A percentile compares a stretch with the other conserved stretches of the same genome.
These are phyloP conservation scores for Hymenochaete sp. DNA, from an alignment of 1,284 basidiomycete species.

Conservation along the genomic window DNA sequence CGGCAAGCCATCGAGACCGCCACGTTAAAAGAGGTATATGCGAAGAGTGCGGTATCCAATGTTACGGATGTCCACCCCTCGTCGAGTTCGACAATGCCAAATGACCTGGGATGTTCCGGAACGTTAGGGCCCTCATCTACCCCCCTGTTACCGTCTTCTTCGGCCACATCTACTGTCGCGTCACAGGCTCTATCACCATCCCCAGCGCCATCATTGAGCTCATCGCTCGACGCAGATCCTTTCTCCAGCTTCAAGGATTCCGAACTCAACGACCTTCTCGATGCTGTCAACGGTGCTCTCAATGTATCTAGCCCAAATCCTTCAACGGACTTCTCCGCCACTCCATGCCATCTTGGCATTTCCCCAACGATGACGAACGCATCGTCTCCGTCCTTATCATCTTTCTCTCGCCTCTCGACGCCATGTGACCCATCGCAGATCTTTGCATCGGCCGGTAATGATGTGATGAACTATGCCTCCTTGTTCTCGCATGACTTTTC, in stretches of 20 bases:
- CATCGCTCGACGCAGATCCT: not conserved
- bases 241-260: not conserved
- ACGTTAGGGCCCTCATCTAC: no score
- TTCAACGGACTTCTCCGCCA: conserved; percentile 5
- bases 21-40: no score
- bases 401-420: conserved; percentile 14
- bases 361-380: conserved; percentile 5
- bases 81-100: not conserved
- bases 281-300: conserved; percentile 7
- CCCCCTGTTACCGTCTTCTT: not conserved
- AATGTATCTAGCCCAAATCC: conserved; percentile 2
- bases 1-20: conserved; percentile 49
- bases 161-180: not conserved
- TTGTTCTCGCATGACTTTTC: conserved; percentile 1
- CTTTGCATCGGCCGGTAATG: conserved; percentile 1
- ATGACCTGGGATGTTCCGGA: no score
- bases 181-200: not conserved
- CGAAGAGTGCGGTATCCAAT: no score
- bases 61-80: not conserved
- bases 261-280: conserved; percentile 9
- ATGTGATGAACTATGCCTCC: conserved; percentile 7
- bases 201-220: not conserved
- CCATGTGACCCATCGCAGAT: conserved; percentile 9
- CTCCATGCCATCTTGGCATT: conserved; percentile 1
- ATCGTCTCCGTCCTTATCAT: conserved; percentile 9